Conservation (phyloP, 257 asterid genomes). For the Solanum pennellii region DNA sequence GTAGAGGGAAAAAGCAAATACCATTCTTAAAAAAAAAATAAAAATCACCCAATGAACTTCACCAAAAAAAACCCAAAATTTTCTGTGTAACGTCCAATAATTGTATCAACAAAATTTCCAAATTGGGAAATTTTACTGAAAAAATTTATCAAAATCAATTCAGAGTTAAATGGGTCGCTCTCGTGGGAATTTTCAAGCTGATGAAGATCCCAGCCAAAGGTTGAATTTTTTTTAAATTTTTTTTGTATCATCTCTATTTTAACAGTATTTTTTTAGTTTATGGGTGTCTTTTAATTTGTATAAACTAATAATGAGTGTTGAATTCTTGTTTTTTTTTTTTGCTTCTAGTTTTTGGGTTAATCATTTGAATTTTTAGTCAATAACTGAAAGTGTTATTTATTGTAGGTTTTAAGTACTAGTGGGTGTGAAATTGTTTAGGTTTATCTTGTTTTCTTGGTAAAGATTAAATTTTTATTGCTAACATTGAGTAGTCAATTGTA, state of each 20-base stretch:
- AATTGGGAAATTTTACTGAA: not conserved
- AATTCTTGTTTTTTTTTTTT: not conserved
- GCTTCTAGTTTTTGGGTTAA: not conserved
- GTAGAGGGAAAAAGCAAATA: not conserved
- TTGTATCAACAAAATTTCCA: not conserved
- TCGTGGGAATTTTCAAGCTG: slow-evolving; percentile 71
- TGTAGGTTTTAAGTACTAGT: not conserved
- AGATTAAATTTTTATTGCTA: not conserved
- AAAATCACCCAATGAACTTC: not conserved
- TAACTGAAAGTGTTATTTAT: not conserved
- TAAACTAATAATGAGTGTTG: not conserved
- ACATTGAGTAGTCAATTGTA: not conserved
- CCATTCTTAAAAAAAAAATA: not conserved
- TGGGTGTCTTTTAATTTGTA: not conserved
- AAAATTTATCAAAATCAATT: not conserved
- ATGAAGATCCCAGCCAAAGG: slow-evolving; percentile 86
- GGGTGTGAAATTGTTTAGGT: not conserved
- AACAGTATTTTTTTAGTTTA: not conserved
- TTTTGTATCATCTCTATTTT: not conserved
- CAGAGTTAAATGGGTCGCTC: slow-evolving; percentile 72
- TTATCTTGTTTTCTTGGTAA: not conserved
- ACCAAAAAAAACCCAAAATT: not conserved
- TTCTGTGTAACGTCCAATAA: not conserved
- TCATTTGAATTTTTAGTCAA: not conserved
- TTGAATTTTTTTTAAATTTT: not conserved